These are phyloP conservation scores for Trichoderma orchidacearum DNA, from an alignment of 495 filamentous ascomycete genomes.

Conservation along the genomic window DNA sequence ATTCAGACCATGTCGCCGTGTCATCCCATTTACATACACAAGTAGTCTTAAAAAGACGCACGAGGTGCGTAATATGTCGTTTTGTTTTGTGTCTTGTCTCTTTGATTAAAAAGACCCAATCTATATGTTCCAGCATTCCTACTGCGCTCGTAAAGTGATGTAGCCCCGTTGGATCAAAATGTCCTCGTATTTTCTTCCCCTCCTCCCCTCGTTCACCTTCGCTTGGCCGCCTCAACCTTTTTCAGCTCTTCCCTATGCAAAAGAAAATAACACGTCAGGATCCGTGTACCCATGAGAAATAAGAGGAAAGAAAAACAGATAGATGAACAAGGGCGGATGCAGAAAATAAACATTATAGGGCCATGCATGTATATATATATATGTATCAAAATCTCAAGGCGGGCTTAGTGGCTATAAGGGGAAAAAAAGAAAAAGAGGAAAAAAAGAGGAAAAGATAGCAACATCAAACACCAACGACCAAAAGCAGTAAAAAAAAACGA, in stretches of 20 bases:
- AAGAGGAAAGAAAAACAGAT: background rate
- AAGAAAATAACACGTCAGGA: constrained; percentile 10
- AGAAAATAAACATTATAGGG: background rate
- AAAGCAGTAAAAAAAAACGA: too few relatives aligned
- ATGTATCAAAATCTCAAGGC: too few relatives aligned
- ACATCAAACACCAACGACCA: background rate
- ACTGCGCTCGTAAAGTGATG: background rate
- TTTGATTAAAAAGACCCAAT: background rate
- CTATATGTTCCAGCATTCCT: constrained; percentile 6
- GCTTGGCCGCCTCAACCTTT: constrained; percentile 69
- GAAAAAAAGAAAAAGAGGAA: background rate
- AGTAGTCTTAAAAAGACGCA: too few relatives aligned
- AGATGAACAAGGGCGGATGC: background rate
- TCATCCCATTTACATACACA: too few relatives aligned
- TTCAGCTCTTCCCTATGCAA: constrained; percentile 78
- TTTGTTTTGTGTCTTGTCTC: background rate
- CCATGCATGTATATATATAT: background rate
- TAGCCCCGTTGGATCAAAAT: background rate
- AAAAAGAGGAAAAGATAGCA: background rate
- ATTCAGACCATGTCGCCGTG: too few relatives aligned
- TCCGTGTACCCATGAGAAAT: background rate
- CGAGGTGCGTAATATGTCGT: background rate
- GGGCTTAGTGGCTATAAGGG: too few relatives aligned
- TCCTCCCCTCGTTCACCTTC: constrained; percentile 20
- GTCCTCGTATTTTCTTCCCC: background rate